Evolutionary conservation across 2,329 filamentous ascomycete species (phyloP).

Genomic region (Fusarium pseudocircinatum): DNA sequence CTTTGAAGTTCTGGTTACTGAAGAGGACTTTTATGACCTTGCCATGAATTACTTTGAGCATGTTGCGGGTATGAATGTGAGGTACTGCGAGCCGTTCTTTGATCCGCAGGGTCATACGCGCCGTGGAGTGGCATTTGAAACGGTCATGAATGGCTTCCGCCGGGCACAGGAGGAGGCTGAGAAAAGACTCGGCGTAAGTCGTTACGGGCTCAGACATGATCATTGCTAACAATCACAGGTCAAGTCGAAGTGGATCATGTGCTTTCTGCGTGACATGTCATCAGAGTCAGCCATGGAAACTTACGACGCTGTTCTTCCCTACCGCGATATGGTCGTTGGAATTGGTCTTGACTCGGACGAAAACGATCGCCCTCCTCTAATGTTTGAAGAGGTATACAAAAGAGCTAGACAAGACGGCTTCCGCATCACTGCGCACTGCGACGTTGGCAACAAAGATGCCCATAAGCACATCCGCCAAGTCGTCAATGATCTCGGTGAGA

Average conservation of each 20-base stretch:
- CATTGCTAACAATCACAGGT: not conserved
- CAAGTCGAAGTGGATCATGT: constrained; percentile 70
- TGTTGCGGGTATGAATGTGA: constrained; percentile 70
- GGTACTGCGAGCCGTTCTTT: constrained; percentile 81
- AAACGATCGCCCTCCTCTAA: constrained; percentile 53
- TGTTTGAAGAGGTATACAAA: constrained; percentile 54
- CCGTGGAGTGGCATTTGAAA: constrained; percentile 68
- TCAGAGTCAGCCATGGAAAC: constrained; percentile 74
- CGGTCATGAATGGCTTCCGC: constrained; percentile 69
- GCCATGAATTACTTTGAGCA: constrained; percentile 75
- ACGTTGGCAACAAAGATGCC: constrained; percentile 60
- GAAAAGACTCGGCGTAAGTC: not conserved
- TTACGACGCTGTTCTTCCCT: constrained; percentile 57
- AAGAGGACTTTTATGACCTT: constrained; percentile 74
- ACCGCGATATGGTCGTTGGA: constrained; percentile 52
- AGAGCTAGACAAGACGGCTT: constrained; percentile 53
- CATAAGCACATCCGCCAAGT: constrained; percentile 60
- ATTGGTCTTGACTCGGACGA: constrained; percentile 60
- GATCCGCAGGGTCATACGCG: constrained; percentile 78
- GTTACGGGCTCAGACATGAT: fast-evolving
- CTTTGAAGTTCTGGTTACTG: constrained; percentile 74
- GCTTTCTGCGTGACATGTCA: constrained; percentile 75
- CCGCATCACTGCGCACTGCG: constrained; percentile 61
- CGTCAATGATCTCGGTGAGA: constrained; percentile 62
- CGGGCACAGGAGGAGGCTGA: constrained; percentile 66